Base-by-base conservation (phyloP, 306 rosid species). In the Malus sieversii region DNA sequence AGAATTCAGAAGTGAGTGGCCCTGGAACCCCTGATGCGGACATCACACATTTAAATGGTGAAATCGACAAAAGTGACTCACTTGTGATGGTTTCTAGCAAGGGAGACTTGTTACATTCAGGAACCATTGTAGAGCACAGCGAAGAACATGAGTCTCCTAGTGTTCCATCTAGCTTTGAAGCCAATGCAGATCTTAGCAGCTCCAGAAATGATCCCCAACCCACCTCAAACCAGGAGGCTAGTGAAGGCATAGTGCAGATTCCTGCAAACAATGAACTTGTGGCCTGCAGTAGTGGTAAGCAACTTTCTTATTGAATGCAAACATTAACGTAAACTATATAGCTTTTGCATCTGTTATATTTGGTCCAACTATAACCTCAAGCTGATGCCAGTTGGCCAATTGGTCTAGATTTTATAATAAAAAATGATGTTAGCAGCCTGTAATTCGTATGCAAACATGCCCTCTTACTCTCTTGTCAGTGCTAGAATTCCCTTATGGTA, bases 251-350 rank as follows among this genome's bases (percentile, higher is more conserved):
- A 70, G 22, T 75, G 73, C 81, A 63, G 38, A 78, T 63, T 64
- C 55, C 87, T 59, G 66, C 59, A 35, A 75, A 72, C 81, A 58
- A 42, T 45, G 83, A 78, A 70, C 76, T 68, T 72, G 78, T 82
- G 74, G 75, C 66, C 77, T 74, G 59, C 79, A 79, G 77, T 79
- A 73, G 70, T 70, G 98, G 98, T 93, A 86, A 82, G 83, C 64
- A 72, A 73, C 77, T 76, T 78, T 73, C 78, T 42, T 83, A 12
- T 45, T 70, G 52, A 68, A 70, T 53, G 22, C 48, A 66, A 40
- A 7, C 60, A 48, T 59, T 72, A 40, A 76, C 57, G 38, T 12
- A 30, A 61, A 66, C 68, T 51, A 76, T 20, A 20, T 30, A 74
- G 69, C 4, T 72, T 79, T 64, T 46, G 73, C 77, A 52, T 29